These are phyloP conservation scores for Ustilago sp. DNA, from an alignment of 1,284 basidiomycete species.

Conservation along the genomic window DNA sequence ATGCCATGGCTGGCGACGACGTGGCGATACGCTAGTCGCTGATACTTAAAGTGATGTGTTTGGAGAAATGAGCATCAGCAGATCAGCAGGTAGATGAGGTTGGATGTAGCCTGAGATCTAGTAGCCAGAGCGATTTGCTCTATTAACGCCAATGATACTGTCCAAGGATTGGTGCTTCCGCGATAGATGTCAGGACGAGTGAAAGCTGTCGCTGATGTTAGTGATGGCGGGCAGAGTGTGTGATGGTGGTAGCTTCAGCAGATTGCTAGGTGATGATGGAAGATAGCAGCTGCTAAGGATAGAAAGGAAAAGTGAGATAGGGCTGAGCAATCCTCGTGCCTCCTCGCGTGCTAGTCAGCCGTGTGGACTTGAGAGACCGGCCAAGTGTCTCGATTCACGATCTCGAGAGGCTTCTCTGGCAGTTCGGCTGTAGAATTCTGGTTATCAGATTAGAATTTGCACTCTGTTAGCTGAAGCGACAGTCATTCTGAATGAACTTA, in stretches of 20 bases:
- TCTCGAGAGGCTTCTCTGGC: neutral
- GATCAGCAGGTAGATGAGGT: neutral
- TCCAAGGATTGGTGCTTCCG: neutral
- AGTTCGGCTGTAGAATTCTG: slow-evolving; percentile 1
- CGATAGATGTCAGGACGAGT: neutral
- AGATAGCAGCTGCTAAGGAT: neutral
- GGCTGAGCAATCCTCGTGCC: slow-evolving; percentile 11
- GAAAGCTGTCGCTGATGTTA: neutral
- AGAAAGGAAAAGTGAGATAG: slow-evolving; percentile 9
- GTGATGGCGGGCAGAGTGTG: neutral
- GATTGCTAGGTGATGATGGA: neutral
- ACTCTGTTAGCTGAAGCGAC: neutral
- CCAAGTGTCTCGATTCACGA: slow-evolving; percentile 11
- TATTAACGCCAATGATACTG: neutral
- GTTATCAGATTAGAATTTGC: slow-evolving; percentile 33
- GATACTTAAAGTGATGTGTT: neutral
- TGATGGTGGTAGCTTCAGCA: neutral
- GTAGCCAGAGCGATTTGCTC: neutral
- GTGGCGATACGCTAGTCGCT: slow-evolving; percentile 1
- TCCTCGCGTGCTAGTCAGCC: neutral
- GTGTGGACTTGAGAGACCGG: slow-evolving; percentile 13
- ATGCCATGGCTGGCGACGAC: slow-evolving; percentile 37
- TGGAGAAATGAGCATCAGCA: neutral
- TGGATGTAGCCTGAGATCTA: neutral
- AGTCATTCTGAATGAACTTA: slow-evolving; percentile 1